Evolutionary conservation across 768 basidiomycete genomes (phyloP), one percentile per base, ranked within the genome.

Genomic region (Russula abietina): DNA sequence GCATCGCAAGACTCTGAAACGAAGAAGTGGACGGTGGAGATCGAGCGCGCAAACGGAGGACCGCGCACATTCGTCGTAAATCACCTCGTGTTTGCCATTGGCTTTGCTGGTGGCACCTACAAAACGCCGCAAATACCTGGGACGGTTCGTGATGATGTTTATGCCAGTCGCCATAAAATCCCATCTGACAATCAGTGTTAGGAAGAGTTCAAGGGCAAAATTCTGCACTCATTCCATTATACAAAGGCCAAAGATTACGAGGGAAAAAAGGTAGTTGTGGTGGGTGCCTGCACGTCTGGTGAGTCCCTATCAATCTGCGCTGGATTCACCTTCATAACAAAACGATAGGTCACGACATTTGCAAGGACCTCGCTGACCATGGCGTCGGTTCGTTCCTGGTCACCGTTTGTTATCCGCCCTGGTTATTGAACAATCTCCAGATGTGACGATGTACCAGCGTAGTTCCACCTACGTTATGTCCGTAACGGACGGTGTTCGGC

Each of bases 211-310:
- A 71, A 73, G 64, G 76, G 75, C 8, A 62, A 60, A 19, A 52
- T 71, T 19, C 30, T 68, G 4, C 76, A 78, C 62, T 75, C 77
- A 11, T 70, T 69, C 28, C 26, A 60, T 9, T 75, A 75, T 62
- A 71, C 67, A 14, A 70, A 60, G 55, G 71, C 71, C 22, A 59
- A 65, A 32, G 73, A 68, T 1, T 75, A 69, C 61, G 59, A 69
- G 10, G 77, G 77, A 36, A 77, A 78, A 68, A 78, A 75, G 65
- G 76, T 76, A n/a, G 64, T 77, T 16, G 73, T 78, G 26, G 72
- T 77, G 26, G 77, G 77, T 2, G 72, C 76, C n/a, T 73, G 73
- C 54, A 74, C 73, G 19, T 70, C 69, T 24, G 69, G 64, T 51
- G 22, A 19, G 50, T 48, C 10, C 36, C 2, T 24, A 49, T 57